Base-by-base conservation (phyloP, 1,284 basidiomycete genomes). In the Fomes fomentarius region DNA sequence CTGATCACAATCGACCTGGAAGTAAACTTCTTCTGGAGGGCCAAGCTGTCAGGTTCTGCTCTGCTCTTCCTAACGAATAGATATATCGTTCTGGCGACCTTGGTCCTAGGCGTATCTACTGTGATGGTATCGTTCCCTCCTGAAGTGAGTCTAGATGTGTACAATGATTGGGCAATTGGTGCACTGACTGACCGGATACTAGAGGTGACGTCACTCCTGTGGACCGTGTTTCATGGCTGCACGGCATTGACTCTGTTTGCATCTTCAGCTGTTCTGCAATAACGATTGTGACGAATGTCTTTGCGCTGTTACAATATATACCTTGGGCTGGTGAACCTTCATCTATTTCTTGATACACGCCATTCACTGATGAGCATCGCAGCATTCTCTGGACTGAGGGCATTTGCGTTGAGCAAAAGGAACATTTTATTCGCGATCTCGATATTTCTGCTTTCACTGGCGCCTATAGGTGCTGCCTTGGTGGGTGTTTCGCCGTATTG, bases 1-100 rank as follows among this genome's bases (percentile, higher is more conserved):
- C 21, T 37, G 10, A 40, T 47, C 24, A 47, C 44, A 3, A 17
- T 52, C 17, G 44, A 28, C 11, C 28, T 19, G 19, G 50, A 52
- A 21, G 37, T 47, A 11, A 21, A 35, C n/a, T 19, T 52, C 2
- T 52, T 52, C 44, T 52, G 50, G 50, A 41, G n/a, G 22, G 37
- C 31, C 10, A 47, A 35, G 31, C 7, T 41, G 12, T 47, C 44
- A 2, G 50, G 50, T 14, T 38, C 50, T 11, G 19, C 38, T 1
- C 10, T 31, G 1, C 31, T 52, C 4, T 52, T 52, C 22, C n/a
- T 47, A 38, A 12, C 34, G 3, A 52, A 52, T 44, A n/a, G 50
- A 15, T 52, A 47, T n/a, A 33, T 47, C n/a, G 50, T 52, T n/a
- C 19, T 52, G 26, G n/a, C 14, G 28, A 41, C 38, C 2, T 9